phyloP scores from a whole-genome alignment of 306 rosid genomes.

The Sicyos baderoa region DNA sequence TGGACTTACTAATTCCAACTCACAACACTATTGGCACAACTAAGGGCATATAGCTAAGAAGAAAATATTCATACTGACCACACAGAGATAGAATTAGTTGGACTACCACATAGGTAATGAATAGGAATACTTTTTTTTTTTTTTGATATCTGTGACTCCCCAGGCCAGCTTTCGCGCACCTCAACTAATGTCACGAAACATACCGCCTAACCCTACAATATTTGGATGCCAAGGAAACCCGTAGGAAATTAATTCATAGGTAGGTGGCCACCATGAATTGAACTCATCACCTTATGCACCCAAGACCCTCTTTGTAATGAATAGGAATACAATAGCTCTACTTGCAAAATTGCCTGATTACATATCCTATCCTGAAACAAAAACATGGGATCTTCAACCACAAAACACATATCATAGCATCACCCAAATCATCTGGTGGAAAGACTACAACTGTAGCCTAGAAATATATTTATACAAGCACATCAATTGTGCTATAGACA shows the following conservation, averaged over 20 bases:
- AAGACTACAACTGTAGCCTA: neutral
- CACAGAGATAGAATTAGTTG: neutral
- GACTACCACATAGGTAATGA: neutral
- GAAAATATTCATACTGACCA: neutral
- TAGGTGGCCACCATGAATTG: too few relatives aligned
- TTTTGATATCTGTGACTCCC: too few relatives aligned
- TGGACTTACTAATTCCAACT: neutral
- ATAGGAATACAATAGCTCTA: neutral
- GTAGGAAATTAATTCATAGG: too few relatives aligned
- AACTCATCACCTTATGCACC: too few relatives aligned
- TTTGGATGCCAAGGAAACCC: too few relatives aligned
- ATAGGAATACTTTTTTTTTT: too few relatives aligned
- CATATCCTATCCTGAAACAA: neutral
- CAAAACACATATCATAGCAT: neutral
- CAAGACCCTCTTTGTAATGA: too few relatives aligned
- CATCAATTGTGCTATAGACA: neutral
- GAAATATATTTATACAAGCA: conserved; percentile 1
- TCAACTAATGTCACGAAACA: too few relatives aligned
- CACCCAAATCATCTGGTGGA: neutral
- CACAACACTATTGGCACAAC: neutral
- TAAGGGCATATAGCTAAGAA: neutral
- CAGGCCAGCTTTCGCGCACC: too few relatives aligned
- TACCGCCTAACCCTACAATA: too few relatives aligned
- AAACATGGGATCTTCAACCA: neutral
- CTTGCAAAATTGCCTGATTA: neutral